A percentile compares a stretch with the other conserved stretches of the same genome.
phyloP scores from a whole-genome alignment of 352 stramenopile genomes.

The Pythium rishiriense region DNA sequence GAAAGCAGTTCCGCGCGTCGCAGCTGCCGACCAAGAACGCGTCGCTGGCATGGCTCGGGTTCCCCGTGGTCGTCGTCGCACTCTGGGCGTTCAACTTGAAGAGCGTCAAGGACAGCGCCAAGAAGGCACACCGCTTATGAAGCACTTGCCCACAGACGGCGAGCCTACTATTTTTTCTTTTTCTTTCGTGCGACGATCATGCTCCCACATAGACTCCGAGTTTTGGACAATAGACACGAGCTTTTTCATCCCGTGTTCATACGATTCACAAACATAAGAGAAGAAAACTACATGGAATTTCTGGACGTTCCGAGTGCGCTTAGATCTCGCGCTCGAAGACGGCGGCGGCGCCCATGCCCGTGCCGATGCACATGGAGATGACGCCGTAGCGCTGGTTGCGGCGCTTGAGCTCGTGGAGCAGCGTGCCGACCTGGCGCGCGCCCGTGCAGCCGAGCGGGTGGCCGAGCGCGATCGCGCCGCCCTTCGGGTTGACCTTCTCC shows the following conservation, averaged over 20 bases:
- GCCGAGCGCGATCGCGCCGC: conserved; percentile 87
- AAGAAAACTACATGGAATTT: conserved; percentile 5
- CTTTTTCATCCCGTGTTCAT: neutral
- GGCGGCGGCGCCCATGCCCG: conserved; percentile 92
- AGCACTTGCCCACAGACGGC: neutral
- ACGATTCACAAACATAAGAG: neutral
- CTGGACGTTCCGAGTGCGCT: neutral
- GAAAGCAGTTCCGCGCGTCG: conserved; percentile 63
- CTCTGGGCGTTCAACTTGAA: conserved; percentile 69
- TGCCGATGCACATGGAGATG: conserved; percentile 96
- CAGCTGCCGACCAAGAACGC: conserved; percentile 62
- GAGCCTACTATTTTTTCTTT: neutral
- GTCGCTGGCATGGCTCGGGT: conserved; percentile 62
- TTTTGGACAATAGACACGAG: neutral
- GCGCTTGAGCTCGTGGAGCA: conserved; percentile 91
- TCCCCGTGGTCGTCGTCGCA: conserved; percentile 50
- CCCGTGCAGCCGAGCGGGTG: conserved; percentile 91
- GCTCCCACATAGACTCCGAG: neutral
- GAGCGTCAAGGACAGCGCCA: conserved; percentile 51
- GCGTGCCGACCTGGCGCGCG: conserved; percentile 88
- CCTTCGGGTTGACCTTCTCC: conserved; percentile 90
- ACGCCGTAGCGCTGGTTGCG: conserved; percentile 85
- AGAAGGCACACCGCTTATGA: conserved; percentile 29
- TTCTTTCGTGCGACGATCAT: neutral
- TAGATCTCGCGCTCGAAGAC: conserved; percentile 85